Percentiles rank a stretch among this genome's conserved stretches.
Conservation (phyloP, 148 eudicot species). For the Rhododendron henanense region DNA sequence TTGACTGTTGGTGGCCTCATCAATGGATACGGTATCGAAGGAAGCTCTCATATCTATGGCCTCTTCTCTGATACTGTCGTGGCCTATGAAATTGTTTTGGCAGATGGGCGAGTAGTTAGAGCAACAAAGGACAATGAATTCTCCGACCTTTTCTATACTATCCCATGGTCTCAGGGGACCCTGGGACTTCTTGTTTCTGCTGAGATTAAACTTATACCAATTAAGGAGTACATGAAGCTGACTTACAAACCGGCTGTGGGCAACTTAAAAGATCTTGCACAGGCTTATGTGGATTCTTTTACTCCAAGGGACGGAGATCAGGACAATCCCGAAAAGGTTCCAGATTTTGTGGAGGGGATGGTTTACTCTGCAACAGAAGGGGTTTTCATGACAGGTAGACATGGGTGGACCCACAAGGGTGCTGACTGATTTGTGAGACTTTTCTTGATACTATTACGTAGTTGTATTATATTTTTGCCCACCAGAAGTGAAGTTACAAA, state of each 20-base stretch:
- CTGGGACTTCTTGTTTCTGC: slow-evolving; percentile 84
- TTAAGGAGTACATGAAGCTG: slow-evolving; percentile 81
- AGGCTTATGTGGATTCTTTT: slow-evolving; percentile 76
- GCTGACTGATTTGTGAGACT: neutral
- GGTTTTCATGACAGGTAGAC: slow-evolving; percentile 67
- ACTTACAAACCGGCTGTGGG: slow-evolving; percentile 79
- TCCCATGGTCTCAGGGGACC: slow-evolving; percentile 97
- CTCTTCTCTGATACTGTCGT: slow-evolving; percentile 91
- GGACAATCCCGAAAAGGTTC: slow-evolving; percentile 75
- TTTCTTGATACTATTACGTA: neutral
- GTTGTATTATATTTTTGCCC: neutral
- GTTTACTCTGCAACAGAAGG: slow-evolving; percentile 57
- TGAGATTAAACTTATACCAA: slow-evolving; percentile 80
- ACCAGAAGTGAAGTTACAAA: neutral
- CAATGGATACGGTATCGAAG: slow-evolving; percentile 92
- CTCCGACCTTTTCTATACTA: slow-evolving; percentile 79
- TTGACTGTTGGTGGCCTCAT: slow-evolving; percentile 90
- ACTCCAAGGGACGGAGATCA: slow-evolving; percentile 80
- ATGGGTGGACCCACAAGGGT: neutral
- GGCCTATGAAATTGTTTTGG: slow-evolving; percentile 78
- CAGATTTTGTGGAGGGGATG: slow-evolving; percentile 80
- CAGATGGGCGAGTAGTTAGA: slow-evolving; percentile 73
- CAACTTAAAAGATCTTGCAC: slow-evolving; percentile 65
- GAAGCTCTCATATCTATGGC: slow-evolving; percentile 88
- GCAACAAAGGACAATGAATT: slow-evolving; percentile 86